Conservation (phyloP, 192 early-diverging fungal genomes). For the Coemansia sp. region DNA sequence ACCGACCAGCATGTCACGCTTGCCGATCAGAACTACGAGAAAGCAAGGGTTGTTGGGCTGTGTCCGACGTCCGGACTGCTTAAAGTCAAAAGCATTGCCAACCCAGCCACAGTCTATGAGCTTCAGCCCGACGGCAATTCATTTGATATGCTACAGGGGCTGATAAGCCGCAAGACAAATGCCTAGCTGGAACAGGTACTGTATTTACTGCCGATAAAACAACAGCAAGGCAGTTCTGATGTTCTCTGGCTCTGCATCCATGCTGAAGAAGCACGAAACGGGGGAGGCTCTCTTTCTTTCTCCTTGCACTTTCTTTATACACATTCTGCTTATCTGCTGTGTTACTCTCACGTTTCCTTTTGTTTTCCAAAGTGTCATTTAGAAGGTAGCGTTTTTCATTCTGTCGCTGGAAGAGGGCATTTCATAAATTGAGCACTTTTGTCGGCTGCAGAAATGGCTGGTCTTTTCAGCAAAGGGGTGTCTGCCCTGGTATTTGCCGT, state of each 20-base stretch:
- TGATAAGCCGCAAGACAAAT: constrained; percentile 71
- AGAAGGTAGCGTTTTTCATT: neutral
- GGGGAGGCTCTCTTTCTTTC: neutral
- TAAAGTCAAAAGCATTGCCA: constrained; percentile 62
- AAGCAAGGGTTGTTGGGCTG: constrained; percentile 76
- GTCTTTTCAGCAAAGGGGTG: constrained; percentile 28
- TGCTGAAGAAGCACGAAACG: neutral
- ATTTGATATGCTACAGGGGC: constrained; percentile 95
- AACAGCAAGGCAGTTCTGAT: neutral
- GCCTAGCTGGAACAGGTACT: neutral
- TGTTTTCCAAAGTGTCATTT: neutral
- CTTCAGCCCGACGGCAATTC: constrained; percentile 96
- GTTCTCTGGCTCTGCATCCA: neutral
- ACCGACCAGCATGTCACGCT: constrained; percentile 68
- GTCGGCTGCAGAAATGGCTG: constrained; percentile 16
- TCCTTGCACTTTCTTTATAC: neutral
- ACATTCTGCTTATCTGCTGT: neutral
- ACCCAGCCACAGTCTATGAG: constrained; percentile 59
- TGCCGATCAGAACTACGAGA: constrained; percentile 58
- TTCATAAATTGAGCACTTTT: neutral
- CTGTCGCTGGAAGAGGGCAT: neutral
- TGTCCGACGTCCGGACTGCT: constrained; percentile 74
- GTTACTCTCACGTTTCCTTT: neutral
- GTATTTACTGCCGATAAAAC: neutral
- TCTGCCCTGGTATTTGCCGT: constrained; percentile 21